Evolutionary conservation across 164 flowering plant species (phyloP).

Genomic region (Vitis rupestris): DNA sequence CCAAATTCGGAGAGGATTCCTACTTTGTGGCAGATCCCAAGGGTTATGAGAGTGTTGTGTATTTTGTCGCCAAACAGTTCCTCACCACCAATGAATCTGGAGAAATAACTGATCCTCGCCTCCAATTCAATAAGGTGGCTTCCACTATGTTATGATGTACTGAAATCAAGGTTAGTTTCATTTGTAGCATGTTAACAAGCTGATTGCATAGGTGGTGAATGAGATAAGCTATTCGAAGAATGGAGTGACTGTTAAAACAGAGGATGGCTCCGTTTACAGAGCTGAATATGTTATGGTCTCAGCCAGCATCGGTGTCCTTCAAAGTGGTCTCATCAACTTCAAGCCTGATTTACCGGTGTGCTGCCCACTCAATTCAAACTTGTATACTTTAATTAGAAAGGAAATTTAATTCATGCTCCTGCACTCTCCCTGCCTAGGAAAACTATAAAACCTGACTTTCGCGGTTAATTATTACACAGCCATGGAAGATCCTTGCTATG

Average conservation of each 20-base stretch:
- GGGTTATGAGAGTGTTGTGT: constrained; percentile 69
- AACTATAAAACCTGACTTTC: no score
- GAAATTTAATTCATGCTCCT: not conserved
- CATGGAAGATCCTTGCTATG: constrained; percentile 83
- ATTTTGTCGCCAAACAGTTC: constrained; percentile 74
- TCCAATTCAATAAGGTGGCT: constrained; percentile 76
- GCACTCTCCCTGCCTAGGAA: no score
- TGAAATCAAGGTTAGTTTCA: not conserved
- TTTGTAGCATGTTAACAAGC: constrained; percentile 28
- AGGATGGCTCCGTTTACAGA: constrained; percentile 72
- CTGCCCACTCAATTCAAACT: constrained; percentile 26
- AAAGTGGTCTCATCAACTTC: constrained; percentile 78
- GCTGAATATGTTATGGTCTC: constrained; percentile 79
- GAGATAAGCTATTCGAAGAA: constrained; percentile 77
- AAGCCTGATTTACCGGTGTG: constrained; percentile 17
- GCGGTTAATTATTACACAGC: constrained; percentile 38
- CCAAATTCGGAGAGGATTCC: constrained; percentile 76
- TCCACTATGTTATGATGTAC: not conserved
- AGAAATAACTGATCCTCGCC: constrained; percentile 63
- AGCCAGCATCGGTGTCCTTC: constrained; percentile 90
- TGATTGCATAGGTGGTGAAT: constrained; percentile 56
- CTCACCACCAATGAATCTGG: constrained; percentile 54
- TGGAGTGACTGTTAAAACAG: constrained; percentile 73
- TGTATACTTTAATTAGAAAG: constrained; percentile 42
- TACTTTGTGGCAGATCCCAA: constrained; percentile 85